Conservation (phyloP, 2,329 filamentous ascomycete genomes). For the Parascedosporium putredinis region DNA sequence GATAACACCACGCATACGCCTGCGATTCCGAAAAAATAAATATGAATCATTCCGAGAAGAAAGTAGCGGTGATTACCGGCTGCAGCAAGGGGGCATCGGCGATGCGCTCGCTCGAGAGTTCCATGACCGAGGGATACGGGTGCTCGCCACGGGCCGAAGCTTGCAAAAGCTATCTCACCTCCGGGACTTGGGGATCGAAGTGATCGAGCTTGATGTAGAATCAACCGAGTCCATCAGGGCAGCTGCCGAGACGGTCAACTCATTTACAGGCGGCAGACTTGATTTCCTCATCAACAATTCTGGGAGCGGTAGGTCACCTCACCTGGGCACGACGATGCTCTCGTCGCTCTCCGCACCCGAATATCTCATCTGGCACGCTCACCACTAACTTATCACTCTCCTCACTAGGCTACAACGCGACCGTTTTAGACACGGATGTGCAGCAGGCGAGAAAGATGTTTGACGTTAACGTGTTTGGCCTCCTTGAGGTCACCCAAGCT, state of each 20-base stretch:
- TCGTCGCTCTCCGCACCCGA: too few relatives aligned
- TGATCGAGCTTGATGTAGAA: conserved; percentile 30
- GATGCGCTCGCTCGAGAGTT: conserved; percentile 28
- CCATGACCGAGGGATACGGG: conserved; percentile 23
- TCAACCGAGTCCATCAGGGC: conserved; percentile 21
- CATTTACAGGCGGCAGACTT: conserved; percentile 24
- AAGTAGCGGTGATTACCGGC: conserved; percentile 26
- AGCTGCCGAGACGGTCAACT: conserved; percentile 21
- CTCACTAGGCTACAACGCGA: conserved; percentile 12
- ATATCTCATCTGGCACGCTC: background rate
- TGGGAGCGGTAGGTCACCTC: conserved; percentile 17
- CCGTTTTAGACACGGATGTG: conserved; percentile 15
- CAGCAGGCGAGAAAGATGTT: conserved; percentile 19
- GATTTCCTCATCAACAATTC: conserved; percentile 36
- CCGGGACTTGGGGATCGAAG: conserved; percentile 22
- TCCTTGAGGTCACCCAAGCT: conserved; percentile 26
- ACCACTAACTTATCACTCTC: conserved; percentile 9
- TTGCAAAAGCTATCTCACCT: conserved; percentile 22
- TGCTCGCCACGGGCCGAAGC: conserved; percentile 30
- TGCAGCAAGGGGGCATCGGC: conserved; percentile 29
- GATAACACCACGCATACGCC: background rate
- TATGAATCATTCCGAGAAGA: background rate
- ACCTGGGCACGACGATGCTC: background rate
- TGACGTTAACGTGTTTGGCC: conserved; percentile 27
- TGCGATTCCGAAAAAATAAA: background rate